Evolutionary conservation across 2,329 filamentous ascomycete species (phyloP), one percentile per base, ranked within the genome.

Genomic region (Colletotrichum godetiae): DNA sequence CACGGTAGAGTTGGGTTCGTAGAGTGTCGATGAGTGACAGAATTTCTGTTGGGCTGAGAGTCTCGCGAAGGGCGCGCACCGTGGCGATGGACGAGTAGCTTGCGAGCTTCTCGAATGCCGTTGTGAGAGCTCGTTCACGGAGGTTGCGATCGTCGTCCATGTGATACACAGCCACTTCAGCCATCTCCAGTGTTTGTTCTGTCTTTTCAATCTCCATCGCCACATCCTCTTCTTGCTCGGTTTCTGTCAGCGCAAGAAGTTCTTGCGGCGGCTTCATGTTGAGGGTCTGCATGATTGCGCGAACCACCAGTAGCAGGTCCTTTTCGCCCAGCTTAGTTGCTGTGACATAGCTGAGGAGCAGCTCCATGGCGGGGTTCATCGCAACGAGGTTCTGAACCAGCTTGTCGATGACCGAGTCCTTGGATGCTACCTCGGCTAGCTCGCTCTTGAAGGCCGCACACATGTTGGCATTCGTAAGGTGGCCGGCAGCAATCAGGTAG

Each of bases 1-100:
- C 93, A 75, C 91, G 90, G 64, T 92, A 90, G 58, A 96, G 87
- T 82, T 95, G 93, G 75, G 92, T 87, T 68, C 93, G 91, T 35
- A 96, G 86, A 6, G 95, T 86, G 76, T 93, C 89, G 76, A 95
- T 92, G 66, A 96, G 87, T 46, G 91, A 91, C 12, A 94, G 85
- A 29, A 93, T 90, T 76, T 95, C 92, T 75, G 92, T 88, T 3
- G 90, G 91, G 60, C 88, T 87, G 73, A 94, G 89, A 33, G 88
- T 88, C 12, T 87, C 85, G 53, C 92, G 91, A 57, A 96, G 86
- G 3, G 90, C 89, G 66, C 88, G 86, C 59, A 93, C 89, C 55
- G 93, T 91, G 1, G 87, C 82, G 0, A 86, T 78, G 5, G 88
- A 83, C 5, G 93, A 90, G 76, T 93, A 93, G 27, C 88, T 87